Percentiles rank a stretch among this genome's conserved stretches.
Conservation (phyloP, 257 asterid species). For the Capsicum rhomboideum region DNA sequence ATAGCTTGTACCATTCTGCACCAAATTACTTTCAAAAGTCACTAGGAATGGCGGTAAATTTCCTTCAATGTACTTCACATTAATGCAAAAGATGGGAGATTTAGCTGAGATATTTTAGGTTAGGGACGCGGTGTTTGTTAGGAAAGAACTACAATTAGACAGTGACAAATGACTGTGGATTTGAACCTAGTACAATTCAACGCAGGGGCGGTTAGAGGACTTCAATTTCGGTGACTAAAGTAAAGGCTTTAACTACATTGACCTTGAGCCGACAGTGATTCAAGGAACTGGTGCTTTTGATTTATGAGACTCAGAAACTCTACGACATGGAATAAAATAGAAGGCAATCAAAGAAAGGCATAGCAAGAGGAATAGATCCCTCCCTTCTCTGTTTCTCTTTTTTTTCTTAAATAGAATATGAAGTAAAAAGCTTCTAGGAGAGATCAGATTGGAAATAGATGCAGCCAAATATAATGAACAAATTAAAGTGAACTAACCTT, state of each 20-base stretch:
- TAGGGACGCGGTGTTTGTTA: background rate
- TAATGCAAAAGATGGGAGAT: background rate
- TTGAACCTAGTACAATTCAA: no score
- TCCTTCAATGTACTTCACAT: background rate
- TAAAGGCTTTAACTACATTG: no score
- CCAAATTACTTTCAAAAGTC: background rate
- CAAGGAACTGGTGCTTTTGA: background rate
- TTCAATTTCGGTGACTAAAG: no score
- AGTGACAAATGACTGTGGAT: background rate
- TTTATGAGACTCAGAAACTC: no score
- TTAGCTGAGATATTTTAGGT: background rate
- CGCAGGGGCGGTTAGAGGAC: no score
- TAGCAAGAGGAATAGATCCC: background rate
- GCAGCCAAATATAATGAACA: background rate
- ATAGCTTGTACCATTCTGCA: slow-evolving; percentile 9
- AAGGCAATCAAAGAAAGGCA: background rate
- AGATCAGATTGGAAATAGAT: background rate
- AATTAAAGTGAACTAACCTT: slow-evolving; percentile 22
- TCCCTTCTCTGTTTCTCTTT: background rate
- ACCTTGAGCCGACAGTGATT: no score
- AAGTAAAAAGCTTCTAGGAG: background rate
- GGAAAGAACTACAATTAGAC: background rate
- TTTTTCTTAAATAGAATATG: background rate
- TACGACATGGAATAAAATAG: background rate
- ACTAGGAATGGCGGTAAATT: background rate